Conservation (phyloP, 2,329 filamentous ascomycete genomes). For the Thermomyces lanuginosus region DNA sequence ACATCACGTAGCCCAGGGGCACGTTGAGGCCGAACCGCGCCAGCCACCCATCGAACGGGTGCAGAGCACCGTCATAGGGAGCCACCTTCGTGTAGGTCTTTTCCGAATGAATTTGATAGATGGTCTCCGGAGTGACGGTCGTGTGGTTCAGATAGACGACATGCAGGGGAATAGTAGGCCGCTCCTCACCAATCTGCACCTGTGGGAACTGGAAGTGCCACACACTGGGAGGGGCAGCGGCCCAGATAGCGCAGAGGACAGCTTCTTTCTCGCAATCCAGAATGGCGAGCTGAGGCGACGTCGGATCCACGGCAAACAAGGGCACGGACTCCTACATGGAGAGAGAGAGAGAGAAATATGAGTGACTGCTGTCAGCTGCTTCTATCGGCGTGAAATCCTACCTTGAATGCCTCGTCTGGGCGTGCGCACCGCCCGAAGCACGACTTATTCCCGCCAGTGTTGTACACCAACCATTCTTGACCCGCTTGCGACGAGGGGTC, state of each 20-base stretch:
- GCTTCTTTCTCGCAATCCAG: conserved; percentile 44
- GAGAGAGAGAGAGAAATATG: too few species aligned
- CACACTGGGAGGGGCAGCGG: conserved; percentile 38
- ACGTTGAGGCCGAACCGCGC: conserved; percentile 37
- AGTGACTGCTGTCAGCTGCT: too few species aligned
- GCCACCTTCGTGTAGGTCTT: conserved; percentile 37
- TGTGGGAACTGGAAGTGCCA: conserved; percentile 42
- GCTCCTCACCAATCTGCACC: conserved; percentile 36
- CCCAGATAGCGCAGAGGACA: conserved; percentile 46
- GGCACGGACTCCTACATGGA: conserved; percentile 34
- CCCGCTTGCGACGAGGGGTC: conserved; percentile 23
- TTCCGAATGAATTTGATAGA: conserved; percentile 41
- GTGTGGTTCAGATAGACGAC: conserved; percentile 41
- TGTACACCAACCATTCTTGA: conserved; percentile 44
- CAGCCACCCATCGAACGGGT: conserved; percentile 44
- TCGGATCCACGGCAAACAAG: conserved; percentile 37
- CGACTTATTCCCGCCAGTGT: conserved; percentile 48
- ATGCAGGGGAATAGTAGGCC: conserved; percentile 36
- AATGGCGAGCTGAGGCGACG: conserved; percentile 40
- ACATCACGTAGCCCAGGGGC: conserved; percentile 41
- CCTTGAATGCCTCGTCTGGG: conserved; percentile 37
- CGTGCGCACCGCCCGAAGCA: conserved; percentile 44
- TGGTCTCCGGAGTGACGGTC: conserved; percentile 38
- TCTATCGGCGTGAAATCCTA: conserved; percentile 18
- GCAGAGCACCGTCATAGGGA: conserved; percentile 42